Percentiles rank a stretch among this genome's conserved stretches.
phyloP scores from a whole-genome alignment of 1,139 yeast species.

The Yamadazyma oceani region DNA sequence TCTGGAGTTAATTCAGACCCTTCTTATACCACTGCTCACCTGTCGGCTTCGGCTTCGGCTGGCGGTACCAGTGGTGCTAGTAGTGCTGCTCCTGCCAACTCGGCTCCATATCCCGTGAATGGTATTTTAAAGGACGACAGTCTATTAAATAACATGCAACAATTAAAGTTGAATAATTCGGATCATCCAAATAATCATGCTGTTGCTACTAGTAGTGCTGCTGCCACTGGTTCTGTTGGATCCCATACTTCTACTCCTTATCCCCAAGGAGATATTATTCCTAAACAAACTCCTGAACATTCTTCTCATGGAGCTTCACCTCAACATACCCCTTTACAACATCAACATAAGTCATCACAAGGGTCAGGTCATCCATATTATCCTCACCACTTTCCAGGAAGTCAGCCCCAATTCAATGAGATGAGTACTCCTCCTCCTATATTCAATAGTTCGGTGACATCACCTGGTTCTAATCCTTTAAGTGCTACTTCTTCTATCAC shows the following conservation, averaged over 20 bases:
- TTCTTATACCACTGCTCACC: background rate
- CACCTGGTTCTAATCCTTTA: conserved; percentile 34
- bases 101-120: conserved; percentile 17
- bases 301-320: no score
- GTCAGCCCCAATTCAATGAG: background rate
- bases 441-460: conserved; percentile 12
- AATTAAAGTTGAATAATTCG: background rate
- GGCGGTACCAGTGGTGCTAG: background rate
- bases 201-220: background rate
- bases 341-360: background rate
- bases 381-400: conserved; percentile 1
- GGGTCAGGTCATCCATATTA: background rate
- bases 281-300: no score
- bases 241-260: background rate
- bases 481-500: conserved; percentile 43
- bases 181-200: background rate
- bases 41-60: background rate
- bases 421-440: conserved; percentile 10
- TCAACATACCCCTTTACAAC: no score
- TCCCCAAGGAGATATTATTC: no score
- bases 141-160: background rate
- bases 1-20: background rate
- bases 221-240: background rate
- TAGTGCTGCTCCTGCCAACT: background rate
- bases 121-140: background rate